Evolutionary conservation across 176 grass and related monocot species (phyloP).

Genomic region (Paspalum vaginatum): DNA sequence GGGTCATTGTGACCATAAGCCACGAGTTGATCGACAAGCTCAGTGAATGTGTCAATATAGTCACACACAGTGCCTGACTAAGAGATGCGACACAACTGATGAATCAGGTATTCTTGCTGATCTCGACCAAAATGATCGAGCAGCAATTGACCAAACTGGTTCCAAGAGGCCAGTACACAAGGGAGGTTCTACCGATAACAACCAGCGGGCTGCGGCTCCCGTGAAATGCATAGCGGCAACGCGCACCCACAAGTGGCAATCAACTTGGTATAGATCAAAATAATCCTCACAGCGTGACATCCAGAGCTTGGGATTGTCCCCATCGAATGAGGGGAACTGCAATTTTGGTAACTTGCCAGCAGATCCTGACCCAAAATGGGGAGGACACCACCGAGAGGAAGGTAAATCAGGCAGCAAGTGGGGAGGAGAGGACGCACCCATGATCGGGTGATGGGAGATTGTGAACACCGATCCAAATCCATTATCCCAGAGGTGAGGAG

Average conservation of each 20-base stretch:
- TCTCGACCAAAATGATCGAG: background rate
- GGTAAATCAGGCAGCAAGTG: too few species aligned
- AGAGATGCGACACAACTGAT: background rate
- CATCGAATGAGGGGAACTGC: background rate
- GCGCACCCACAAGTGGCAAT: background rate
- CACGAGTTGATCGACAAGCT: background rate
- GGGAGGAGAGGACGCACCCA: too few species aligned
- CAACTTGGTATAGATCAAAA: background rate
- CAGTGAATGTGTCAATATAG: background rate
- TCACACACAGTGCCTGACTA: background rate
- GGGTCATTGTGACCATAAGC: background rate
- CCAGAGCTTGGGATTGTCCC: background rate
- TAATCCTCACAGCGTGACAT: background rate
- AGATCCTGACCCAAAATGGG: too few species aligned
- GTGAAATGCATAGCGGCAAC: background rate
- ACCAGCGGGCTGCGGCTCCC: background rate
- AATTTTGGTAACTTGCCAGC: background rate
- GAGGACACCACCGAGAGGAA: too few species aligned
- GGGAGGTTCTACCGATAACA: accelerated
- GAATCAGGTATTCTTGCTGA: background rate
- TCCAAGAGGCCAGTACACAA: background rate
- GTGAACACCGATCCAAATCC: too few species aligned
- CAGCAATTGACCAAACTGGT: background rate
- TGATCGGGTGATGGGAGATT: too few species aligned
- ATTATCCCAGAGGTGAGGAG: too few species aligned